phyloP scores from a whole-genome alignment of 1,284 basidiomycete species.

The Rhizoctonia solani region DNA sequence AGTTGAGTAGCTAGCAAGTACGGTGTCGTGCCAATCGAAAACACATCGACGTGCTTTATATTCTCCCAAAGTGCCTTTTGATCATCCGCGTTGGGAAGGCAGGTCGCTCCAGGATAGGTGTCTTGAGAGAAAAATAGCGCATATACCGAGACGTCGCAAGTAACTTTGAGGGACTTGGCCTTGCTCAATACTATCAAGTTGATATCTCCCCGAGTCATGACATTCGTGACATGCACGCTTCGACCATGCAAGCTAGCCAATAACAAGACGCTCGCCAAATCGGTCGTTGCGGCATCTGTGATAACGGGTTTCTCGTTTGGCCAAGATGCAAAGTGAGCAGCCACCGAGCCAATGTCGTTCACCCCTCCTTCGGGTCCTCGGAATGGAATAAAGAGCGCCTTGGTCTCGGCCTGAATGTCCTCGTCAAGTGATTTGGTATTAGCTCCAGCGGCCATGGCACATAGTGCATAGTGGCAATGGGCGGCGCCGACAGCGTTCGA shows the following conservation, averaged over 20 bases:
- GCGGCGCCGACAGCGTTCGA: slow-evolving; percentile 64
- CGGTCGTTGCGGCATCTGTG: slow-evolving; percentile 89
- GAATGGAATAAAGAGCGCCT: slow-evolving; percentile 85
- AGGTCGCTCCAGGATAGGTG: slow-evolving; percentile 67
- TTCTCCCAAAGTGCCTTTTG: slow-evolving; percentile 89
- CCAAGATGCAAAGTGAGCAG: slow-evolving; percentile 91
- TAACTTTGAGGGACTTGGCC: slow-evolving; percentile 90
- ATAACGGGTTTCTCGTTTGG: slow-evolving; percentile 89
- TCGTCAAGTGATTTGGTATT: slow-evolving; percentile 74
- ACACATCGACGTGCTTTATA: slow-evolving; percentile 83
- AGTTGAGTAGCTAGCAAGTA: slow-evolving; percentile 76
- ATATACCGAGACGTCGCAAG: slow-evolving; percentile 94
- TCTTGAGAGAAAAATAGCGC: slow-evolving; percentile 87
- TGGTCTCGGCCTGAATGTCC: slow-evolving; percentile 75
- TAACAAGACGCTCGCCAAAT: slow-evolving; percentile 91
- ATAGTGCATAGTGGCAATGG: slow-evolving; percentile 86
- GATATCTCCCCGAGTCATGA: slow-evolving; percentile 86
- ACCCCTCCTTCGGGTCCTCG: slow-evolving; percentile 55
- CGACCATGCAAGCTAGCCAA: slow-evolving; percentile 91
- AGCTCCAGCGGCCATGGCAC: slow-evolving; percentile 71
- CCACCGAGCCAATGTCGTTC: slow-evolving; percentile 62
- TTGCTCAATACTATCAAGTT: slow-evolving; percentile 93
- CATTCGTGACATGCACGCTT: slow-evolving; percentile 92
- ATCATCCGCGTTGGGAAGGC: slow-evolving; percentile 77
- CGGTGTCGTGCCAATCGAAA: slow-evolving; percentile 87